A percentile compares a stretch with the other conserved stretches of the same genome.
Conservation (phyloP, 306 rosid species). For the Cucurbita moschata region DNA sequence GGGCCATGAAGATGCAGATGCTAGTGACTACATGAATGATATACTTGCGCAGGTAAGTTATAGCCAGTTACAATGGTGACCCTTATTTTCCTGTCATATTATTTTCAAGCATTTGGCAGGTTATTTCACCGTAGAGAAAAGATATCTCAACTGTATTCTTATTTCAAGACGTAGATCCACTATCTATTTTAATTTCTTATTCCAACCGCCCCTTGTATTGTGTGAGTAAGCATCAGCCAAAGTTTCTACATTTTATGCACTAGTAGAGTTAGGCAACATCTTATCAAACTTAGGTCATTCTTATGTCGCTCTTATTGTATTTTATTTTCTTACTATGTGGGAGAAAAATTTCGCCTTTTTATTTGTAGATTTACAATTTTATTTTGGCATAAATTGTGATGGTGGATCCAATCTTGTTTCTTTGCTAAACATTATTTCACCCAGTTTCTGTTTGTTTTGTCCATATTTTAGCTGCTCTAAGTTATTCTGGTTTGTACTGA, state of each 20-base stretch:
- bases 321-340: neutral
- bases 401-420: neutral
- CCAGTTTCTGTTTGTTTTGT: neutral
- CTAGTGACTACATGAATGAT: constrained; percentile 91
- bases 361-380: neutral
- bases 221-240: neutral
- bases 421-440: neutral
- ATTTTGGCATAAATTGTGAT: neutral
- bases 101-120: neutral
- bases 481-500: neutral
- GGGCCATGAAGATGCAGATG: constrained; percentile 90
- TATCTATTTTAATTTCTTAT: neutral
- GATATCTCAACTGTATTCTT: neutral
- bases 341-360: neutral
- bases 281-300: neutral
- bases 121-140: neutral
- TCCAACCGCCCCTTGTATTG: neutral
- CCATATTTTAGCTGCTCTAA: neutral
- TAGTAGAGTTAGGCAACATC: neutral
- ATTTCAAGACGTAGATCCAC: neutral
- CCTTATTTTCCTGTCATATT: neutral
- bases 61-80: neutral
- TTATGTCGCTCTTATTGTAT: neutral
- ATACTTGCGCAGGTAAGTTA: constrained; percentile 94
- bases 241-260: neutral